Percentiles rank a stretch among this genome's conserved stretches.
Conservation (phyloP, 371 early-diverging fungal species). For the Mucor irregularis region DNA sequence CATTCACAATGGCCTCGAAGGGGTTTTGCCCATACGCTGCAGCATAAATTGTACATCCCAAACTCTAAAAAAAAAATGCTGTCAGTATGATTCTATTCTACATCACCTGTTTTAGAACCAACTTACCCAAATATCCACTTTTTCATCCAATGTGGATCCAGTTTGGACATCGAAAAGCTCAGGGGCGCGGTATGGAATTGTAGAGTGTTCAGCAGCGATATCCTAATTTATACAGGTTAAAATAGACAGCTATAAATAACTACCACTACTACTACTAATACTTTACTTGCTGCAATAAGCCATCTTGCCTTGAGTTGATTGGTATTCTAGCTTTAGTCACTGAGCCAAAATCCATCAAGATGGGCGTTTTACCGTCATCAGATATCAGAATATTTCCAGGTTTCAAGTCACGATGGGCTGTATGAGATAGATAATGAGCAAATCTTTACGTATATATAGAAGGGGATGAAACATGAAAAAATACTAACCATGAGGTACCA, state of each 20-base stretch:
- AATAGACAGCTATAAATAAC: constrained; percentile 9
- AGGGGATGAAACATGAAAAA: no score
- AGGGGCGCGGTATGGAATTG: constrained; percentile 77
- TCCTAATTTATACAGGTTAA: constrained; percentile 43
- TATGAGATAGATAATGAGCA: background rate
- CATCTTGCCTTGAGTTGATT: constrained; percentile 59
- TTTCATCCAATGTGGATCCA: constrained; percentile 59
- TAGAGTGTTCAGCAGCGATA: constrained; percentile 57
- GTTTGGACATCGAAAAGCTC: constrained; percentile 78
- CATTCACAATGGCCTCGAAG: constrained; percentile 66
- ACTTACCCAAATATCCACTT: constrained; percentile 73
- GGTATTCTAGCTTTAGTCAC: constrained; percentile 56
- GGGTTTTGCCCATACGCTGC: constrained; percentile 72
- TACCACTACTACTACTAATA: background rate
- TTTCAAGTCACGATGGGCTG: constrained; percentile 75
- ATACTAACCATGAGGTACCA: constrained; percentile 31
- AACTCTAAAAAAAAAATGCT: constrained; percentile 21
- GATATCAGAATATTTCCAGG: constrained; percentile 64
- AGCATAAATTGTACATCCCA: constrained; percentile 74
- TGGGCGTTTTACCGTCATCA: constrained; percentile 65
- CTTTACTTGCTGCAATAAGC: constrained; percentile 58
- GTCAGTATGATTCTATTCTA: background rate
- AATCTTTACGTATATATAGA: background rate
- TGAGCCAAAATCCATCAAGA: constrained; percentile 78
- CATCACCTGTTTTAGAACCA: constrained; percentile 14